phyloP scores from a whole-genome alignment of 176 grass and related monocot genomes.

The Carex pumila region DNA sequence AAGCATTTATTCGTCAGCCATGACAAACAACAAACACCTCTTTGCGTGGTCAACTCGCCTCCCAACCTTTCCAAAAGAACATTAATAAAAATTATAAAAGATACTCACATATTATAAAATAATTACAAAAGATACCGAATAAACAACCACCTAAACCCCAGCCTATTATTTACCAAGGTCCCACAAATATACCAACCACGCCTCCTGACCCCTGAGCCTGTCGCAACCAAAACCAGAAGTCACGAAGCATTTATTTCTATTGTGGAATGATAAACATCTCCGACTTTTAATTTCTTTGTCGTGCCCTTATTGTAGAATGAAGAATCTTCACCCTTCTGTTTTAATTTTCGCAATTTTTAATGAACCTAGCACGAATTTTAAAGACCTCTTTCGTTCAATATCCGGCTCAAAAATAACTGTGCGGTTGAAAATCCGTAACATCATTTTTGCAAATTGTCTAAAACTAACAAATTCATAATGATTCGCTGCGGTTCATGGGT shows the following conservation, averaged over 20 bases:
- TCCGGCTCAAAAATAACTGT: too few relatives aligned
- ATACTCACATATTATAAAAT: not conserved
- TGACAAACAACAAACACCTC: not conserved
- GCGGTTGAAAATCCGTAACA: too few relatives aligned
- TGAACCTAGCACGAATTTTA: too few relatives aligned
- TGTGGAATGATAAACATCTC: not conserved
- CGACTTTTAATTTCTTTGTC: not conserved
- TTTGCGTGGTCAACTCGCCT: slow-evolving; percentile 2
- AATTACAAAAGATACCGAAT: not conserved
- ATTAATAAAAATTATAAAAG: not conserved
- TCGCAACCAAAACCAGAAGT: not conserved
- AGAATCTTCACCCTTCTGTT: too few relatives aligned
- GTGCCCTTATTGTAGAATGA: too few relatives aligned
- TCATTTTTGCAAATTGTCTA: too few relatives aligned
- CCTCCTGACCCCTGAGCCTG: not conserved
- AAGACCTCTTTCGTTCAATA: too few relatives aligned
- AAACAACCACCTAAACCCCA: not conserved
- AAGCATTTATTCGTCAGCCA: slow-evolving; percentile 7
- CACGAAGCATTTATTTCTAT: not conserved
- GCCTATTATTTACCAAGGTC: not conserved
- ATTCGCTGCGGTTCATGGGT: too few relatives aligned
- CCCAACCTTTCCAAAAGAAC: not conserved
- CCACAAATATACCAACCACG: not conserved
- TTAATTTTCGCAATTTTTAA: too few relatives aligned
- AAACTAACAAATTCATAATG: too few relatives aligned